A percentile compares a stretch with the other conserved stretches of the same genome.
Evolutionary conservation across 352 stramenopile species (phyloP).

Genomic region (Elongisporangium senticosum): DNA sequence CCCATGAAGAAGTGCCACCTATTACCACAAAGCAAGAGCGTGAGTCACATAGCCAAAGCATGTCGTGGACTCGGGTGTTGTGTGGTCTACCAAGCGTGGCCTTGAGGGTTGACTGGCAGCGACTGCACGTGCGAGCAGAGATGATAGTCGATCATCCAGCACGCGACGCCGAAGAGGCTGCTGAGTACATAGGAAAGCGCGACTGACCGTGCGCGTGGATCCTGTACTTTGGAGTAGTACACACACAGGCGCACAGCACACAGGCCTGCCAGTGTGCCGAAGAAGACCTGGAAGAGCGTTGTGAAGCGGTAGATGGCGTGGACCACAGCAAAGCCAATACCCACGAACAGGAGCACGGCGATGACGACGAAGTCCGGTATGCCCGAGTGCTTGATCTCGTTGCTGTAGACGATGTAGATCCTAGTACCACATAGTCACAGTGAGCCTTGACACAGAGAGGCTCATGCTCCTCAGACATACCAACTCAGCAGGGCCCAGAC

Average conservation of each 20-base stretch:
- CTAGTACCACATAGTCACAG: conserved; percentile 11
- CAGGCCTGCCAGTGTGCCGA: conserved; percentile 46
- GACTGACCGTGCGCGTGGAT: conserved; percentile 44
- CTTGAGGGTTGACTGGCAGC: conserved; percentile 70
- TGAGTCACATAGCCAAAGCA: too few species aligned
- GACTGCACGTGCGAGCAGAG: conserved; percentile 50
- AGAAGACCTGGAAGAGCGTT: conserved; percentile 74
- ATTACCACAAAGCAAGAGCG: too few species aligned
- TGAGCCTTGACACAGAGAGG: neutral
- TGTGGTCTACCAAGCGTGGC: conserved; percentile 54
- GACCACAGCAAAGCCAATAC: conserved; percentile 60
- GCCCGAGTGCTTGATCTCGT: conserved; percentile 48
- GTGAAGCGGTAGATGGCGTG: conserved; percentile 78
- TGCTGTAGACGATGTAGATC: conserved; percentile 82
- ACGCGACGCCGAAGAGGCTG: conserved; percentile 54
- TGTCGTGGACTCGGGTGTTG: too few species aligned
- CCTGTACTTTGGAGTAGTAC: conserved; percentile 58
- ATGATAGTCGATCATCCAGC: conserved; percentile 83
- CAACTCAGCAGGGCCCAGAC: conserved; percentile 76
- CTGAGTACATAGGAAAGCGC: conserved; percentile 57
- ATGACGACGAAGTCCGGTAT: conserved; percentile 41
- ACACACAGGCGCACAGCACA: conserved; percentile 43
- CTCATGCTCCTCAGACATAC: conserved; percentile 13
- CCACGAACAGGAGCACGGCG: conserved; percentile 42
- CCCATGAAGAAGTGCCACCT: conserved; percentile 53